These are phyloP conservation scores for Polytrichum commune DNA, from an alignment of 225 moss, liverwort and hornwort genomes.

Conservation along the genomic window DNA sequence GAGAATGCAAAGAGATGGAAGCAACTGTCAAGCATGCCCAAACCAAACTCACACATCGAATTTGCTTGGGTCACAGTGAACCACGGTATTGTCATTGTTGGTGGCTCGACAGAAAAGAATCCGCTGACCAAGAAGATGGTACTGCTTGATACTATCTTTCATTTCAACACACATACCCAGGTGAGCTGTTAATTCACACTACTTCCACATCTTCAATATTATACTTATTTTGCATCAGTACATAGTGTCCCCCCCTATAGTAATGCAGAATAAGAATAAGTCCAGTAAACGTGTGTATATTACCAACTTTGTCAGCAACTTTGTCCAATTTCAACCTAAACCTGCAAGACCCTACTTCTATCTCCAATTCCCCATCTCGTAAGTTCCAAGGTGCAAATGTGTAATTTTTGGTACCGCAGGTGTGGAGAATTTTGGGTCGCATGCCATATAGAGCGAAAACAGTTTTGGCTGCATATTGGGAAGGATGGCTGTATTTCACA, in stretches of 20 bases:
- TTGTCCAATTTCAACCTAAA: not conserved
- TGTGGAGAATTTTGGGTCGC: conserved; percentile 42
- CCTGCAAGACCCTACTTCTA: not conserved
- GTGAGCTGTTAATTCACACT: not conserved
- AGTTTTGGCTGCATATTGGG: conserved; percentile 45
- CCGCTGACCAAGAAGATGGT: conserved; percentile 51
- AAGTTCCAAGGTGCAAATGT: not conserved
- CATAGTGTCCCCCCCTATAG: too few relatives aligned
- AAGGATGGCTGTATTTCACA: conserved; percentile 59
- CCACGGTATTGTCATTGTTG: conserved; percentile 32
- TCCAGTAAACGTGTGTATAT: not conserved
- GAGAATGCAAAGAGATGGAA: conserved; percentile 25
- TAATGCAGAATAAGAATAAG: not conserved
- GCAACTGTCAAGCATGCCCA: conserved; percentile 28
- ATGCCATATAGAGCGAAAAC: conserved; percentile 57
- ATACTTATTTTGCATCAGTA: too few relatives aligned
- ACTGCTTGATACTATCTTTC: conserved; percentile 40
- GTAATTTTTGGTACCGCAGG: conserved; percentile 20
- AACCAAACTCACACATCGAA: conserved; percentile 51
- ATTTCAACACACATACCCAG: conserved; percentile 26
- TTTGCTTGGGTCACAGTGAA: conserved; percentile 48
- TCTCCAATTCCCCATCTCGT: not conserved
- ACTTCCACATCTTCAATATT: too few relatives aligned
- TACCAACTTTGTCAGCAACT: not conserved
- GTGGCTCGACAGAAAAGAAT: conserved; percentile 50